Base-by-base conservation (phyloP, 768 basidiomycete genomes). In the Trametes coccinea region DNA sequence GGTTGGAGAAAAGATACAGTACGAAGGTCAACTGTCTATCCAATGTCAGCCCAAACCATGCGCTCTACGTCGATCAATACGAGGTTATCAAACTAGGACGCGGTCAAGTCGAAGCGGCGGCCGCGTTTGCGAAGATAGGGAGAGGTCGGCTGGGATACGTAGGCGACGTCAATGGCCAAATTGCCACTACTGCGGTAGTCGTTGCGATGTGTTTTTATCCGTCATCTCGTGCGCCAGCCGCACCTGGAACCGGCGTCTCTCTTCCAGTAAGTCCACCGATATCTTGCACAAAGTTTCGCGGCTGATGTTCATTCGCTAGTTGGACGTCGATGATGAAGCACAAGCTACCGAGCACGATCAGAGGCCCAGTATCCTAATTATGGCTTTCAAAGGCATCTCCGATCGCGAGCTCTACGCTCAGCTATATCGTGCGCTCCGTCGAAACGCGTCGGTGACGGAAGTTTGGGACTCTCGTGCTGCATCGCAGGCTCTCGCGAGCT, bases 121-220 rank as follows among this genome's bases (percentile, higher is more conserved):
- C 48, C 9, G 59, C 43, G 6, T 56, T 64, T 17, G n/a, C 31
- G 5, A 43, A 34, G n/a, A 13, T 45, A 16, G 39, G 46, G 22
- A n/a, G 30, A 41, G 79, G 79, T 5, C 67, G 71, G 50, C 48
- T 81, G 44, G 73, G 75, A 6, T 80, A 73, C 39, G 62, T 78
- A 17, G 77, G 77, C 2, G 73, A 75, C 44, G 67, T 70, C 7
- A 72, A 73, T 39, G 62, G 70, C 45, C 75, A 77, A 54, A 17
- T 13, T 2, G 5, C 37, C 5, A 55, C 41, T 10, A 55, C 60
- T 9, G 16, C 47, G 4, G n/a, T 61, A 1, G 39, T 61, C 22
- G 2, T 61, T 5, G 53, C 45, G 14, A 49, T 61, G 52, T 51
- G 50, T 31, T 51, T 51, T 33, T 33, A 51, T 37, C 13, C 14